Evolutionary conservation across 306 rosid species (phyloP).

Genomic region (Neltuma alba): DNA sequence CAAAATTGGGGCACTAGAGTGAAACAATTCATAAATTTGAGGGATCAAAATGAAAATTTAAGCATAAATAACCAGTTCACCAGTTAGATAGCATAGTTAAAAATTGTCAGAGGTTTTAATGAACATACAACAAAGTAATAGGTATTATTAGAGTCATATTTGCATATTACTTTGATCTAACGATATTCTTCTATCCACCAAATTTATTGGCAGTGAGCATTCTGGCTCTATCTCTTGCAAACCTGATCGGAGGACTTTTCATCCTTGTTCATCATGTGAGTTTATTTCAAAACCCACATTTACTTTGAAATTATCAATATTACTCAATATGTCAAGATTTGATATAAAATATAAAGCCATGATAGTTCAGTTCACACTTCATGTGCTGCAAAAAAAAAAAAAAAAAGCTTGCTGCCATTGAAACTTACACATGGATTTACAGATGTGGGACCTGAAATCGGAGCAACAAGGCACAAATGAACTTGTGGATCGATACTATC

Average conservation of each 20-base stretch:
- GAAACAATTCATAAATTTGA: too few relatives aligned
- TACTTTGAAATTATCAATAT: not conserved
- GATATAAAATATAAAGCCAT: not conserved
- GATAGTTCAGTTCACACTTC: not conserved
- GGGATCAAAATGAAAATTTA: too few relatives aligned
- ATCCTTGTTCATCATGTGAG: slow-evolving; percentile 72
- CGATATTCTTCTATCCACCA: not conserved
- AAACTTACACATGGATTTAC: slow-evolving; percentile 21
- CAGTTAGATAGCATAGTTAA: too few relatives aligned
- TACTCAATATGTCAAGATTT: not conserved
- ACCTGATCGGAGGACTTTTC: slow-evolving; percentile 79
- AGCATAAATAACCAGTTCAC: too few relatives aligned
- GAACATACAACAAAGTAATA: too few relatives aligned
- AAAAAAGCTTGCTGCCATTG: not conserved
- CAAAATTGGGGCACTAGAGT: too few relatives aligned
- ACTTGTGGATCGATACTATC: slow-evolving; percentile 47
- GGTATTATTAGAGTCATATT: not conserved
- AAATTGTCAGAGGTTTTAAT: not conserved
- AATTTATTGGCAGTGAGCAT: slow-evolving; percentile 62
- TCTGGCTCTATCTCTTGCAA: slow-evolving; percentile 73
- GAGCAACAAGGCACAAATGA: slow-evolving; percentile 33
- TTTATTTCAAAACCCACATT: not conserved
- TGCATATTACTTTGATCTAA: not conserved
- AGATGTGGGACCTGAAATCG: slow-evolving; percentile 66
- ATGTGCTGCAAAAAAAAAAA: not conserved